Base-by-base conservation (phyloP, 1,284 basidiomycete genomes). In the Boletus semigastroideus region DNA sequence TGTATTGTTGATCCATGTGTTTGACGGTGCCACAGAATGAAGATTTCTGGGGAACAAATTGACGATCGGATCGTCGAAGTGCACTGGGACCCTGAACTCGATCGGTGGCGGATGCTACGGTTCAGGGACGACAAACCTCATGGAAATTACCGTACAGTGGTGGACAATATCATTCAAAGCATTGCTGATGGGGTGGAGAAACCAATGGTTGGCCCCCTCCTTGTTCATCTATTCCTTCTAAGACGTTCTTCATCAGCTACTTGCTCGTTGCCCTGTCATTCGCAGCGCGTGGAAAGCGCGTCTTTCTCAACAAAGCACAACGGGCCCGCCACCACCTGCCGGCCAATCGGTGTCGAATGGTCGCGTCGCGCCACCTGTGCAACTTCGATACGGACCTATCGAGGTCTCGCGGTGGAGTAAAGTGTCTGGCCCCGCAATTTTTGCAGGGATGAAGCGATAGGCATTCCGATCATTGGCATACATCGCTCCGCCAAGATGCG, bases 31-130 rank as follows among this genome's bases (percentile, higher is more conserved):
- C 31, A 49, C 66, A 97, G 94, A 59, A 80, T 95, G 78, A 98
- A 98, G 65, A 72, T 75, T 4, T 83, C 84, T 0, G 86, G 87
- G 5, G 90, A 95, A 64, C 94, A 99, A 68, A 79, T 87, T 55
- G 94, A 99, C 66, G 94, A 98, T 66, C 83, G 95, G 9, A 83
- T 99, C 45, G 90, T 98, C 27, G 97, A 99, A 68, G 94, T 95
- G 20, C 83, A 85, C 52, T 99, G 97, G 96, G 89, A 96, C 62
- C 57, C 77, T 9, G 66, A 70, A 8, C 59, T 72, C 16, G 79
- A 80, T 39, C 80, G 79, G 46, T 98, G 94, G 94, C 84, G 84
- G 49, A 86, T 93, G 80, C 84, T 97, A 82, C 83, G 95, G 37
- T 94, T 95, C 68, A 74, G 95, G 60, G 85, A 95, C 64, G 94